phyloP scores from a whole-genome alignment of 352 stramenopile genomes.

The Globisporangium splendens region DNA sequence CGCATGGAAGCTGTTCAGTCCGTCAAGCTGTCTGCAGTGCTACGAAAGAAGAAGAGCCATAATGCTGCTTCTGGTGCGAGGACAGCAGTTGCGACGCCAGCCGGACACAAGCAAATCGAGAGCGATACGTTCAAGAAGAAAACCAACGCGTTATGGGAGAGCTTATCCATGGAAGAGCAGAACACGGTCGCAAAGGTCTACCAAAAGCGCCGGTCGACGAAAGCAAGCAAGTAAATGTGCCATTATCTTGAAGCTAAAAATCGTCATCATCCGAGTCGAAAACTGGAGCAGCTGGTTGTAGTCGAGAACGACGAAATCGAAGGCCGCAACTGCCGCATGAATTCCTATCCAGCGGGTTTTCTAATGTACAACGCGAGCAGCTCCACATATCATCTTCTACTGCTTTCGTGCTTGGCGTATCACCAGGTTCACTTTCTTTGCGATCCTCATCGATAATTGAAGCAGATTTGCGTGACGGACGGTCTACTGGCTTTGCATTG shows the following conservation, averaged over 20 bases:
- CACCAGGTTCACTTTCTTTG: slow-evolving; percentile 36
- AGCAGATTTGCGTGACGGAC: not conserved
- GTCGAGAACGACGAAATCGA: slow-evolving; percentile 56
- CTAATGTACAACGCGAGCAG: slow-evolving; percentile 75
- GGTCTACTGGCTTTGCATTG: not conserved
- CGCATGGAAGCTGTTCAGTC: slow-evolving; percentile 31
- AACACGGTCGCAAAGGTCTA: slow-evolving; percentile 14
- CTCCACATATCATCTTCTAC: slow-evolving; percentile 38
- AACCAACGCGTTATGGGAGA: slow-evolving; percentile 18
- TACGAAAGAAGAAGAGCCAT: slow-evolving; percentile 6
- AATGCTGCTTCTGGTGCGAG: not conserved
- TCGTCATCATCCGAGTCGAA: slow-evolving; percentile 52
- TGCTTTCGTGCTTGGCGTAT: slow-evolving; percentile 13
- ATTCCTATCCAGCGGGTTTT: slow-evolving; percentile 54
- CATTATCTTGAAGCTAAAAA: slow-evolving; percentile 24
- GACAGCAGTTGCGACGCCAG: not conserved
- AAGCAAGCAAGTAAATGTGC: not conserved
- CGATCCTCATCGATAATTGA: slow-evolving; percentile 36
- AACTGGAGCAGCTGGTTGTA: slow-evolving; percentile 26
- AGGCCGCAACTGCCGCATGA: slow-evolving; percentile 67
- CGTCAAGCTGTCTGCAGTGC: slow-evolving; percentile 6
- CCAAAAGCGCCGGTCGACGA: slow-evolving; percentile 9
- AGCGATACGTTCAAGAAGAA: slow-evolving; percentile 7
- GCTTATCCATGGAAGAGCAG: slow-evolving; percentile 18
- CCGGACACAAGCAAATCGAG: not conserved